A percentile compares a stretch with the other conserved stretches of the same genome.
Conservation (phyloP, 139 green algal species). For the Axilococcus clingmanii region DNA sequence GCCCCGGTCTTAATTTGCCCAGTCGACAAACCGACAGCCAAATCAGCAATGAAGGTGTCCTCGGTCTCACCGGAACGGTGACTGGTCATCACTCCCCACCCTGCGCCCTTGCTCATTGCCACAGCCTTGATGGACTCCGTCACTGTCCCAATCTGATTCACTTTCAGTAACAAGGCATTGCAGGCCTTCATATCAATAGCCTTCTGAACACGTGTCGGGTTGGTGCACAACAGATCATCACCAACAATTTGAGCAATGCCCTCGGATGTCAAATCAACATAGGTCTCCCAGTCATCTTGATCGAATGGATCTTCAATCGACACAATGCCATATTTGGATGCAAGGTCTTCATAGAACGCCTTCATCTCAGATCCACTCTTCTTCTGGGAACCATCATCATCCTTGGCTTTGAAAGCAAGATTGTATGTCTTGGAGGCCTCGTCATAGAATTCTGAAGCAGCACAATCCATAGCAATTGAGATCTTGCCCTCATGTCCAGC, state of each 20-base stretch:
- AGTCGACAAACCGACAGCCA: conserved; percentile 89
- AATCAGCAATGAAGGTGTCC: conserved; percentile 97
- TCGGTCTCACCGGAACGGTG: conserved; percentile 93
- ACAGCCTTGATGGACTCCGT: conserved; percentile 95
- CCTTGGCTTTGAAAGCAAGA: conserved; percentile 82
- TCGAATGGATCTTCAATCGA: conserved; percentile 99
- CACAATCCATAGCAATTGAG: conserved; percentile 98
- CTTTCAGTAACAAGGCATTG: conserved; percentile 97
- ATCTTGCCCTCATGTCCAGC: conserved; percentile 85
- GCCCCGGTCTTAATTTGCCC: conserved; percentile 99
- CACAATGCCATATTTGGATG: conserved; percentile 88
- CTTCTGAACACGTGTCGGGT: conserved; percentile 80
- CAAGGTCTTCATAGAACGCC: conserved; percentile 59
- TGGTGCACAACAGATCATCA: conserved; percentile 97
- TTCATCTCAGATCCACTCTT: conserved; percentile 48
- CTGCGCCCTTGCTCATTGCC: conserved; percentile 82
- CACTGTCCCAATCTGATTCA: conserved; percentile 76
- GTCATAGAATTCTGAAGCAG: conserved; percentile 90
- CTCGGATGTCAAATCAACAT: conserved; percentile 54
- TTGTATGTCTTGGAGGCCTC: conserved; percentile 90
- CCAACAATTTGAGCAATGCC: conserved; percentile 87
- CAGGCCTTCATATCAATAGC: conserved; percentile 89
- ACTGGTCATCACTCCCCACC: conserved; percentile 95
- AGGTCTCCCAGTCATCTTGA: conserved; percentile 92
- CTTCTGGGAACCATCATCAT: conserved; percentile 78